These are phyloP conservation scores for Plicaturopsis crispa DNA, from an alignment of 768 basidiomycete species.

Conservation along the genomic window DNA sequence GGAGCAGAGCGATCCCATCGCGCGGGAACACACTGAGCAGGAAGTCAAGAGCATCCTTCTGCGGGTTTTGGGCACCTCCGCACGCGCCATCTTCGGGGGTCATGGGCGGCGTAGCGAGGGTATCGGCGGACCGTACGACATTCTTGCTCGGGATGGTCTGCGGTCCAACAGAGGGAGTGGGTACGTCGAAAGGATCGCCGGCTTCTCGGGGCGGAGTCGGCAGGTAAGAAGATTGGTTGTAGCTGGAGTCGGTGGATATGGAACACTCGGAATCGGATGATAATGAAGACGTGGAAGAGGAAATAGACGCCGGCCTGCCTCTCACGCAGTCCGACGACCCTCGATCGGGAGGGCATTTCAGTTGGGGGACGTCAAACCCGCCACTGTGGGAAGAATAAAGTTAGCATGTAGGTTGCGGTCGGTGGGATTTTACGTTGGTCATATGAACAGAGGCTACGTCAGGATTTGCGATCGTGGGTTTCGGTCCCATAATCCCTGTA, in stretches of 20 bases:
- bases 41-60: conserved; percentile 67
- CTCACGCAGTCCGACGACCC: conserved; percentile 96
- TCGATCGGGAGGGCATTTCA: conserved; percentile 93
- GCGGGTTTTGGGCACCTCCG: conserved; percentile 32
- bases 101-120: conserved; percentile 61
- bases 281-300: conserved; percentile 37
- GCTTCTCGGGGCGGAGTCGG: conserved; percentile 21
- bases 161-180: neutral
- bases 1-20: conserved; percentile 57
- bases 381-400: conserved; percentile 50
- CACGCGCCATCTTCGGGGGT: conserved; percentile 64
- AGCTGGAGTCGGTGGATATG: conserved; percentile 22
- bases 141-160: neutral
- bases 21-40: conserved; percentile 74
- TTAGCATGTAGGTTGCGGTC: too few relatives aligned
- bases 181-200: neutral
- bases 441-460: neutral
- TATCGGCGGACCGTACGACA: neutral
- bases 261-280: conserved; percentile 25
- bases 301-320: conserved; percentile 74
- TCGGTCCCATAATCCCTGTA: too few relatives aligned
- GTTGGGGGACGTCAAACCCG: conserved; percentile 89
- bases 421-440: neutral
- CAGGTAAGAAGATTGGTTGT: conserved; percentile 18
- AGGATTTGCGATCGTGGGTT: too few relatives aligned